Conservation (phyloP, 2,329 filamentous ascomycete species). For the Neonectria hederae region DNA sequence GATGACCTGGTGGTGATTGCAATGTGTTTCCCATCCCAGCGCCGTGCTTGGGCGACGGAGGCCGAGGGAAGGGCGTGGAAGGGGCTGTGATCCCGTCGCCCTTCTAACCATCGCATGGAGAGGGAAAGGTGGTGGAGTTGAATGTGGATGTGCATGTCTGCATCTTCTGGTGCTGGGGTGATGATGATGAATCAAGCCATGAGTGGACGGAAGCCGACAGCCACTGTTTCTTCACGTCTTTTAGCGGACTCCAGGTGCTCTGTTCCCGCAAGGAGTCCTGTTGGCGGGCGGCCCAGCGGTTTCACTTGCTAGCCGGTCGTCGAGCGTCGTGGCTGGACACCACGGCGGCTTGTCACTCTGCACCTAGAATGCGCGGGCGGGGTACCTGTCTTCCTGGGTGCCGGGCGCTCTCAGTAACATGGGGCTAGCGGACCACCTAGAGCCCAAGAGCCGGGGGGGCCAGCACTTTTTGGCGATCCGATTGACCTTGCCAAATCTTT, state of each 20-base stretch:
- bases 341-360: slow-evolving; percentile 33
- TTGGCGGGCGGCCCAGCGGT: slow-evolving; percentile 20
- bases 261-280: slow-evolving; percentile 1
- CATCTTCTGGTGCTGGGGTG: slow-evolving; percentile 16
- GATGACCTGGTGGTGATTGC: neutral
- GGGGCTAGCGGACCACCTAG: slow-evolving; percentile 38
- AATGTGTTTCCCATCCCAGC: neutral
- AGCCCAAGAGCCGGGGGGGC: slow-evolving; percentile 36
- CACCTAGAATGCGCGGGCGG: slow-evolving; percentile 27
- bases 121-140: slow-evolving; percentile 7
- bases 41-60: neutral
- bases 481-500: slow-evolving; percentile 46
- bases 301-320: slow-evolving; percentile 30
- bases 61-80: slow-evolving; percentile 16
- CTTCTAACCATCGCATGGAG: neutral
- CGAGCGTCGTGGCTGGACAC: slow-evolving; percentile 22
- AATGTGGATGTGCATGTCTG: slow-evolving; percentile 2
- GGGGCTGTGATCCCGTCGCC: slow-evolving; percentile 9
- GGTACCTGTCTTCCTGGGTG: slow-evolving; percentile 33
- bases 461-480: slow-evolving; percentile 43
- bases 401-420: slow-evolving; percentile 36
- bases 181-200: slow-evolving; percentile 24
- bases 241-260: slow-evolving; percentile 10
- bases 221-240: neutral
- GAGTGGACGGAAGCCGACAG: neutral